A percentile compares a stretch with the other conserved stretches of the same genome.
Conservation (phyloP, 2,329 filamentous ascomycete species). For the Venturia pyrina region DNA sequence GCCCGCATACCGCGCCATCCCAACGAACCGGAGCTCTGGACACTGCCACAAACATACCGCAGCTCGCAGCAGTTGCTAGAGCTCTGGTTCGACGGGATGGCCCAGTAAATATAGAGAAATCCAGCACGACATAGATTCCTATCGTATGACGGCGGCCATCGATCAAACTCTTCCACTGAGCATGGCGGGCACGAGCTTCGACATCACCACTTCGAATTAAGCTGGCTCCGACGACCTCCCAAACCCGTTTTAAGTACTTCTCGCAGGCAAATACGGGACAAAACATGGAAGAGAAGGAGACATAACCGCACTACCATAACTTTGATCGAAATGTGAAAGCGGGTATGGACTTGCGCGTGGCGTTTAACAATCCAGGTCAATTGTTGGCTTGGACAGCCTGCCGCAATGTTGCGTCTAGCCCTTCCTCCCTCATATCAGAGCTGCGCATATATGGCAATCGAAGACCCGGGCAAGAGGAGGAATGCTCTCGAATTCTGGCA, state of each 20-base stretch:
- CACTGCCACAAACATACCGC: too few relatives aligned
- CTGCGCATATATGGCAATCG: background rate
- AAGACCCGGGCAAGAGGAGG: background rate
- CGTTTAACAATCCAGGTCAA: background rate
- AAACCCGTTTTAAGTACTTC: background rate
- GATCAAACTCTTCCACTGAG: too few relatives aligned
- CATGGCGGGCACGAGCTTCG: background rate
- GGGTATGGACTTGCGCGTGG: background rate
- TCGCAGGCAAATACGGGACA: background rate
- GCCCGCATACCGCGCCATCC: too few relatives aligned
- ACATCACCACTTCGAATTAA: background rate
- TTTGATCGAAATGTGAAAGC: background rate
- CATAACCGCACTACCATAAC: background rate
- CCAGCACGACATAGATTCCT: too few relatives aligned
- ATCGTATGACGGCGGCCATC: background rate
- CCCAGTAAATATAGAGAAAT: too few relatives aligned
- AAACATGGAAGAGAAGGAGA: background rate
- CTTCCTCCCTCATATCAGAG: too few relatives aligned
- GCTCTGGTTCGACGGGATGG: too few relatives aligned
- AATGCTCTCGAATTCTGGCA: background rate
- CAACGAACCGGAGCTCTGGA: too few relatives aligned
- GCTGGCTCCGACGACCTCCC: background rate
- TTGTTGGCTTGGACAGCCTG: background rate
- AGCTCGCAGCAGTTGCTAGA: too few relatives aligned
- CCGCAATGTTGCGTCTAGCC: background rate